These are phyloP conservation scores for Laburnicola sp. DNA, from an alignment of 2,329 filamentous ascomycete species.

Conservation along the genomic window DNA sequence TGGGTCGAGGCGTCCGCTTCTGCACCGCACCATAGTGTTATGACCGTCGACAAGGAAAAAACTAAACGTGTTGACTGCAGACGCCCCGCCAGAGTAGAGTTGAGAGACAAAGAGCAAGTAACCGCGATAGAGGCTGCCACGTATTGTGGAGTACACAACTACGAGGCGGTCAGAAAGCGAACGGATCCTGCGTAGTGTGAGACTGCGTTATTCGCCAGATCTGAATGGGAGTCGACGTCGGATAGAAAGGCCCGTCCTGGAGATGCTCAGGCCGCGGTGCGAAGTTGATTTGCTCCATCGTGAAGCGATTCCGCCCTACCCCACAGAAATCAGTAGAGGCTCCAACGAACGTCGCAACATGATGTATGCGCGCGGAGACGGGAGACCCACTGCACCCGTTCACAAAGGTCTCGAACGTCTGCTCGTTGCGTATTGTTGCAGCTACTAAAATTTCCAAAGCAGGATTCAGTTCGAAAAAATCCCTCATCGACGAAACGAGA, in stretches of 20 bases:
- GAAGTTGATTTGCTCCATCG: constrained; percentile 37
- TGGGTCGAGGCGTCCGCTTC: no score
- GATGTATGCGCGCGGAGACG: constrained; percentile 40
- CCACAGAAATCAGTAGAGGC: constrained; percentile 43
- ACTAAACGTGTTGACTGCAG: constrained; percentile 22
- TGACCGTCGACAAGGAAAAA: neutral
- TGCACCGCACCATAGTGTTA: neutral
- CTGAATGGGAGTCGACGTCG: constrained; percentile 61
- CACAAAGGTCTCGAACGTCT: constrained; percentile 68
- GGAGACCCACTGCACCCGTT: constrained; percentile 58
- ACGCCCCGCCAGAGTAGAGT: constrained; percentile 3
- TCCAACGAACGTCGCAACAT: constrained; percentile 25
- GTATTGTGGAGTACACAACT: constrained; percentile 16
- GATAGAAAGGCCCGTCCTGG: constrained; percentile 68
- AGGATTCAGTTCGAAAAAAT: constrained; percentile 63
- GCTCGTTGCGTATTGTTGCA: constrained; percentile 69
- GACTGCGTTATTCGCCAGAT: constrained; percentile 53
- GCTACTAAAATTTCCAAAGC: constrained; percentile 65
- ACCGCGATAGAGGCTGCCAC: constrained; percentile 24
- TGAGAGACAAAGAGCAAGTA: constrained; percentile 15
- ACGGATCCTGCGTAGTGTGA: constrained; percentile 24
- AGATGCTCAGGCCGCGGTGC: constrained; percentile 36
- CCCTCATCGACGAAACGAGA: constrained; percentile 65
- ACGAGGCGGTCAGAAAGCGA: constrained; percentile 27
- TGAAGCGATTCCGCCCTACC: constrained; percentile 45